Evolutionary conservation across 2,329 filamentous ascomycete genomes (phyloP).

Genomic region (Fusarium illudens): DNA sequence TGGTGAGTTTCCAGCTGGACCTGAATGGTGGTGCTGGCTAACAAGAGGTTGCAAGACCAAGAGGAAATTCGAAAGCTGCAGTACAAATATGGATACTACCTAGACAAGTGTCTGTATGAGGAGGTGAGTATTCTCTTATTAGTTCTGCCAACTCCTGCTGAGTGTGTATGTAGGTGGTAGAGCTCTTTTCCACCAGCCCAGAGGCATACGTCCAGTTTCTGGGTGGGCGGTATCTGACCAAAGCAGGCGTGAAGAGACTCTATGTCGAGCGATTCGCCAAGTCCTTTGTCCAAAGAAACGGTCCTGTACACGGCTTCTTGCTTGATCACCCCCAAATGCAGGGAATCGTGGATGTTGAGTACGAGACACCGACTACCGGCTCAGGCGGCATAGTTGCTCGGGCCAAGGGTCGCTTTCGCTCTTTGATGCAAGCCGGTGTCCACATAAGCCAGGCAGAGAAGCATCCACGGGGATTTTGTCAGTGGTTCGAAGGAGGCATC

Average conservation of each 20-base stretch:
- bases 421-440: slow-evolving; percentile 12
- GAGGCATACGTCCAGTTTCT: slow-evolving; percentile 12
- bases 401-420: slow-evolving; percentile 12
- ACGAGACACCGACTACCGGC: not conserved
- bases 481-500: slow-evolving; percentile 20
- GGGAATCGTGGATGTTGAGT: slow-evolving; percentile 9
- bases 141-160: not conserved
- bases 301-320: slow-evolving; percentile 6
- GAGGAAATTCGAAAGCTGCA: slow-evolving; percentile 14
- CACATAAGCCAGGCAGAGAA: slow-evolving; percentile 12
- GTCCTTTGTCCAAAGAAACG: slow-evolving; percentile 1
- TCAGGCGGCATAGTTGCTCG: not conserved
- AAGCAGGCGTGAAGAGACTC: slow-evolving; percentile 2
- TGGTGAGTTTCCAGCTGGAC: not conserved
- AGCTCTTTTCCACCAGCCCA: slow-evolving; percentile 6
- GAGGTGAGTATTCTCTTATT: not conserved
- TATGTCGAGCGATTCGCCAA: slow-evolving; percentile 8
- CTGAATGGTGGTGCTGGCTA: not conserved
- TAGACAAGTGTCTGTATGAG: slow-evolving; percentile 17
- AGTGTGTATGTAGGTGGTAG: not conserved
- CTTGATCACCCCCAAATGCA: slow-evolving; percentile 16
- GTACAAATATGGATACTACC: slow-evolving; percentile 17
- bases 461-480: slow-evolving; percentile 9
- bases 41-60: not conserved
- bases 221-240: slow-evolving; percentile 1